Base-by-base conservation (phyloP, 805 yeast genomes). In the Candida tibetensis region DNA sequence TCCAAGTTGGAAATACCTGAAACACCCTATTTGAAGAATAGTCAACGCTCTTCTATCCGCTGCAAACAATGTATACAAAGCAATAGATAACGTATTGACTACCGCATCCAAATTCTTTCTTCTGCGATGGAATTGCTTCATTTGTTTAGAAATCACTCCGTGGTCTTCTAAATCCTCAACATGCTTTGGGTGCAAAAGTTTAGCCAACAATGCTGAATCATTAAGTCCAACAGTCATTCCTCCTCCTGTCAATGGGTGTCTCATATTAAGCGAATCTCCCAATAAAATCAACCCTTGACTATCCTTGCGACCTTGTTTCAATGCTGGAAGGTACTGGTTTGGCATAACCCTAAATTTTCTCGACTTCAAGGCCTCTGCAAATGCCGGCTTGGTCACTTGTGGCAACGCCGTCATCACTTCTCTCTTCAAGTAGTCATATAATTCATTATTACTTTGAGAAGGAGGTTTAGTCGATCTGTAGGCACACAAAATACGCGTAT, bases 171-270 rank as follows among this genome's bases (percentile, higher is more conserved):
- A 71, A 36, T 75, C 77, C 4, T 71, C 72, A 9, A 79, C 75
- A 2, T 66, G 53, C 36, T 72, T 52, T 38, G 83, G 77, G 6
- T 77, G 69, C 36, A 93, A 69, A 28, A 85, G 62, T 48, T 76
- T 73, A 14, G 85, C 79, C 32, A 89, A 70, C 23, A 85, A 57
- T 0, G 75, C 83, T 3, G 87, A 85, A 61, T 93, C 99, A 56
- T 81, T 85, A 43, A 93, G 69, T 2, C 96, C 97, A 30, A 93
- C 99, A 17, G 98, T 89, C 99, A 93, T 93, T 44, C 99, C 99
- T 47, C 99, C 99, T 37, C 99, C 99, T 1, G 98, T 93, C 44
- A 93, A 75, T 18, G 99, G 99, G 60, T 93, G 99, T 59, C 99
- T 77, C 97, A 93, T 93, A 61, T 93, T 93, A 50, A 90, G 72